Evolutionary conservation across 345 rosid species (phyloP).

Genomic region (Firmiana major): DNA sequence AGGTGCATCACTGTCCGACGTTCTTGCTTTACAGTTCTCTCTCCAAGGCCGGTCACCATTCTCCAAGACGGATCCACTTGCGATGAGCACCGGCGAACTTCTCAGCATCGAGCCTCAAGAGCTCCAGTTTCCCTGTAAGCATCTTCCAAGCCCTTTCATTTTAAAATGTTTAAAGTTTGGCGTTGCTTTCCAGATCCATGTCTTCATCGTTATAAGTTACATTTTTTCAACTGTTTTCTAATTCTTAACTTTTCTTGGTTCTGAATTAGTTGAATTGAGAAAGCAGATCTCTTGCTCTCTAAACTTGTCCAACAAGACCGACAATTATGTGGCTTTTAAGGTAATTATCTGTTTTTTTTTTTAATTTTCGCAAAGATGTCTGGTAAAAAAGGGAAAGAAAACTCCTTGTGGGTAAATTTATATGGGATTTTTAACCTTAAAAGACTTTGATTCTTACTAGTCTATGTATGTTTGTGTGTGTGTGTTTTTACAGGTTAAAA

Average conservation of each 20-base stretch:
- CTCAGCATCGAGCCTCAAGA: constrained; percentile 71
- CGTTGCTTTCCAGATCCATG: constrained; percentile 16
- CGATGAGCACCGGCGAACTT: constrained; percentile 61
- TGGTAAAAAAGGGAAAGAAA: not conserved
- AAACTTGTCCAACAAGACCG: constrained; percentile 56
- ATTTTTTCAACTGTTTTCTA: not conserved
- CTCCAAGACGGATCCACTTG: constrained; percentile 30
- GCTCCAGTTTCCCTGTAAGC: constrained; percentile 72
- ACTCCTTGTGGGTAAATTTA: not conserved
- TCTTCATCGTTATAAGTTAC: not conserved
- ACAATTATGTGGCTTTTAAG: constrained; percentile 81
- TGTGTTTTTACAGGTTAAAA: constrained; percentile 52
- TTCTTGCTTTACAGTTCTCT: not conserved
- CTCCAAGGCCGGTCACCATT: constrained; percentile 8
- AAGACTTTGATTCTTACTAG: not conserved
- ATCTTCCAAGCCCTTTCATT: not conserved
- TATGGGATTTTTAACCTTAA: not conserved
- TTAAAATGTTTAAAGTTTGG: not conserved
- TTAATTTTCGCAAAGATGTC: not conserved
- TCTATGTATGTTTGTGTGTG: constrained; percentile 9
- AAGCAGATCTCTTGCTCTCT: constrained; percentile 83
- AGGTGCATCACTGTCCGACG: constrained; percentile 29
- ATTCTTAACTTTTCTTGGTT: not conserved
- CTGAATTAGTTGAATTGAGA: constrained; percentile 59
- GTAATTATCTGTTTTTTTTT: constrained; percentile 21